Base-by-base conservation (phyloP, 768 basidiomycete genomes). In the Tulasnella sp. region DNA sequence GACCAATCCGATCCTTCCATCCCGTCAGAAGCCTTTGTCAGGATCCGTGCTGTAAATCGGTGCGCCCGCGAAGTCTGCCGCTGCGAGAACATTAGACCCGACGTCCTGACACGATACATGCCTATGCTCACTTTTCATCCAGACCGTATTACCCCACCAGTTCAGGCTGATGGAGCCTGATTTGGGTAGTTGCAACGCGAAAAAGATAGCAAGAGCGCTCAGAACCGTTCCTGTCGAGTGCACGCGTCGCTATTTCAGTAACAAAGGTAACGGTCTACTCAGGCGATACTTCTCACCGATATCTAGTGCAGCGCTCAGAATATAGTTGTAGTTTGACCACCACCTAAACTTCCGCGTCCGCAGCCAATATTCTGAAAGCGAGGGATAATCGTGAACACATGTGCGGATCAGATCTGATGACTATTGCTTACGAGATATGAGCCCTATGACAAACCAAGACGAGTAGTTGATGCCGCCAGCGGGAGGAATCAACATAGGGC, bases 251-350 rank as follows among this genome's bases (percentile, higher is more conserved):
- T 32, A 6, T 47, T 19, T 4, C 35, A 6, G 36, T 19, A 35
- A 7, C 37, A 7, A n/a, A n/a, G n/a, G 22, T 36, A 8, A 7
- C 32, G 26, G 19, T n/a, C 37, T 62, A 14, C 29, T 19, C 35
- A 35, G 14, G 29, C n/a, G 17, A 6, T 22, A n/a, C 2, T 32
- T n/a, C 74, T 26, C 29, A 7, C 81, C 83, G 2, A 81, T 76
- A 71, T 84, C 83, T 62, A 85, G 75, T 0, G 79, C 83, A 0
- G 82, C 81, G 8, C 80, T 80, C 1, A 84, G 78, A 34, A 83
- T 78, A 74, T 84, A 85, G 74, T 83, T 84, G 80, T 81, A 84
- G 79, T 83, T 84, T 19, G 81, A 81, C 84, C 83, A 85, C 83
- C 83, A 84, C 4, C 79, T 79, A 76, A 83, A 84, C 59, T 78